Evolutionary conservation across 2,329 filamentous ascomycete genomes (phyloP), one percentile per base, ranked within the genome.

Genomic region (Penicillium olsonii): DNA sequence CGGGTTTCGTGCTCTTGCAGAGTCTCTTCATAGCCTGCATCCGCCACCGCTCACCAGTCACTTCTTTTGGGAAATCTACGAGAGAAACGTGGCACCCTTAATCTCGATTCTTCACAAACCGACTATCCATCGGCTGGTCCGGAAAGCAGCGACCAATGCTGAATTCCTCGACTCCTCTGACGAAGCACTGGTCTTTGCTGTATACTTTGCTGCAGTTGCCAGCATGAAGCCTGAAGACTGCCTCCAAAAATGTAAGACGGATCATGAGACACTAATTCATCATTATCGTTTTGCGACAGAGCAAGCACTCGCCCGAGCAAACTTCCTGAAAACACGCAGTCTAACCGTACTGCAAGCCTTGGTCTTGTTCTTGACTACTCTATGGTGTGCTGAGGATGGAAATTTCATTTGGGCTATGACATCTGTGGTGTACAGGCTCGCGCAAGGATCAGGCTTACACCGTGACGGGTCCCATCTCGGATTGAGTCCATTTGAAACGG

Each of bases 401-500:
- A 11, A 18, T 14, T 19, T 42, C 31, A 26, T 34, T 17, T 42
- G 40, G 40, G 17, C 40, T 10, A 22, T 18, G 27, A 37, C 42
- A 14, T 42, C 42, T 12, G 39, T 22, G 2, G 17, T 38, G 15
- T 12, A 17, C 8, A 31, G 39, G 4, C 29, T 42, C 9, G 45
- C 29, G 2, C 38, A 37, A 17, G 20, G 19, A 9, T 11, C 27
- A 22, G 46, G 50, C 10, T 17, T 74, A 8, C 72, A 72, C 48
- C 67, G 71, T 9, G 75, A 77, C 48, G 71, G 71, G 11, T 64
- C 60, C 10, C 53, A 55, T 20, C 17, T 33, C 17, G 48, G 48
- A 17, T 12, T 50, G 9, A 31, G 11, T 7, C 65, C 65, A 1
- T 61, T 57, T 27, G 51, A 61, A 48, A 50, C 54, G 4, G 61